A percentile compares a stretch with the other conserved stretches of the same genome.
These are phyloP conservation scores for Pleurotus tuber-regium DNA, from an alignment of 768 basidiomycete genomes.

Conservation along the genomic window DNA sequence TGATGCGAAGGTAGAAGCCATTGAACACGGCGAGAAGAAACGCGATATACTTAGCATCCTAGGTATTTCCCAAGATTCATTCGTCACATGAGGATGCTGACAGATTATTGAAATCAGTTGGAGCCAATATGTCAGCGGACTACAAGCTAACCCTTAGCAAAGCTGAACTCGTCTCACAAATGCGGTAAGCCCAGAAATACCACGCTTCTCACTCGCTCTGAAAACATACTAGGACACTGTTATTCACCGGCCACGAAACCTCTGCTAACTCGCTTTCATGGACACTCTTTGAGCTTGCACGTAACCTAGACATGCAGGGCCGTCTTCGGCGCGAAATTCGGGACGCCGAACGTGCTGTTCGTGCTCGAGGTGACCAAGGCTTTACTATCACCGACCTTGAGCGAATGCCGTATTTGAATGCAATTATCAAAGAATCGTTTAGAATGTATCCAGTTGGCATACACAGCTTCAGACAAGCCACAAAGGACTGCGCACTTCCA, in stretches of 20 bases:
- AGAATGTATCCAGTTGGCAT: conserved; percentile 34
- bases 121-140: conserved; percentile 18
- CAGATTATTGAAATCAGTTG: conserved; percentile 11
- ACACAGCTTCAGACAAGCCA: conserved; percentile 35
- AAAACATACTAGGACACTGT: conserved; percentile 37
- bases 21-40: conserved; percentile 43
- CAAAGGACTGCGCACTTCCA: conserved; percentile 54
- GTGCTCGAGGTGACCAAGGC: conserved; percentile 35
- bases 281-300: conserved; percentile 61
- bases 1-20: conserved; percentile 42
- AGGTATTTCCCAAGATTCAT: neutral
- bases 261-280: conserved; percentile 58
- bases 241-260: conserved; percentile 59
- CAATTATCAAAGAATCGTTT: conserved; percentile 42
- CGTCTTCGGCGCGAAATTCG: conserved; percentile 60
- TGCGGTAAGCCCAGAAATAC: conserved; percentile 7
- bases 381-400: conserved; percentile 51
- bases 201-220: neutral
- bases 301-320: conserved; percentile 54
- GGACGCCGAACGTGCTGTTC: conserved; percentile 28
- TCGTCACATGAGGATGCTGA: neutral
- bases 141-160: conserved; percentile 16
- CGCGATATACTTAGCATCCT: conserved; percentile 31
- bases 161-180: conserved; percentile 14
- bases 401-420: conserved; percentile 44